phyloP scores from a whole-genome alignment of 495 filamentous ascomycete genomes.

The Penicillium odoratum region DNA sequence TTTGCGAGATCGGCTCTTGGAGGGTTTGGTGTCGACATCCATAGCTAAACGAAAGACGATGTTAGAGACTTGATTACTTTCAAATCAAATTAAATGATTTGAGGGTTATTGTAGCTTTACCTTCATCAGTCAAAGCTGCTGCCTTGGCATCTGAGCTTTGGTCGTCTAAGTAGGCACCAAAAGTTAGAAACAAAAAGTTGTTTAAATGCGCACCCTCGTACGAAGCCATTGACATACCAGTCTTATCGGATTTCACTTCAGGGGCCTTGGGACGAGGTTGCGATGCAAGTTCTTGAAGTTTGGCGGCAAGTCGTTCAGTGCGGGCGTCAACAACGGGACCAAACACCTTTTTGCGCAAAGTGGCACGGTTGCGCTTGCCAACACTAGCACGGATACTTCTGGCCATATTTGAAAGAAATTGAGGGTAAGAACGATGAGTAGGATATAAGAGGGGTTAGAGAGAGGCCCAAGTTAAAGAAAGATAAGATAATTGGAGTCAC shows the following conservation, averaged over 20 bases:
- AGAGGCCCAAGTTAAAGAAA: neutral
- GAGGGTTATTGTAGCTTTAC: slow-evolving; percentile 15
- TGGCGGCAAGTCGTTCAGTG: slow-evolving; percentile 74
- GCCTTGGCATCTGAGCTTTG: slow-evolving; percentile 19
- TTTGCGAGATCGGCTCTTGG: slow-evolving; percentile 27
- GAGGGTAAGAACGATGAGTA: neutral
- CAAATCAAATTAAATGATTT: neutral
- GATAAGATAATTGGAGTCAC: neutral
- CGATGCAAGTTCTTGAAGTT: slow-evolving; percentile 70
- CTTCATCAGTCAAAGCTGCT: slow-evolving; percentile 26
- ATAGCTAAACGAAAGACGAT: slow-evolving; percentile 28
- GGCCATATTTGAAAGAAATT: slow-evolving; percentile 59
- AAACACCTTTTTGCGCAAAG: slow-evolving; percentile 74
- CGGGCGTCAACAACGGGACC: slow-evolving; percentile 74
- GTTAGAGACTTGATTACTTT: neutral
- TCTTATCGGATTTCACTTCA: slow-evolving; percentile 16
- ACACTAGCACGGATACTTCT: slow-evolving; percentile 74
- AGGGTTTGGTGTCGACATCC: slow-evolving; percentile 36
- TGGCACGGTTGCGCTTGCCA: slow-evolving; percentile 74
- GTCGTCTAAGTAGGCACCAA: slow-evolving; percentile 9
- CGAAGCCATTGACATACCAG: slow-evolving; percentile 29
- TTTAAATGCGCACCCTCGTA: neutral
- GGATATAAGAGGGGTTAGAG: neutral
- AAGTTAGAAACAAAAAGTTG: slow-evolving; percentile 1
- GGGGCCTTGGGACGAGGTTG: slow-evolving; percentile 52